These are phyloP conservation scores for Spiromastix sp. DNA, from an alignment of 2,329 filamentous ascomycete genomes.

Conservation along the genomic window DNA sequence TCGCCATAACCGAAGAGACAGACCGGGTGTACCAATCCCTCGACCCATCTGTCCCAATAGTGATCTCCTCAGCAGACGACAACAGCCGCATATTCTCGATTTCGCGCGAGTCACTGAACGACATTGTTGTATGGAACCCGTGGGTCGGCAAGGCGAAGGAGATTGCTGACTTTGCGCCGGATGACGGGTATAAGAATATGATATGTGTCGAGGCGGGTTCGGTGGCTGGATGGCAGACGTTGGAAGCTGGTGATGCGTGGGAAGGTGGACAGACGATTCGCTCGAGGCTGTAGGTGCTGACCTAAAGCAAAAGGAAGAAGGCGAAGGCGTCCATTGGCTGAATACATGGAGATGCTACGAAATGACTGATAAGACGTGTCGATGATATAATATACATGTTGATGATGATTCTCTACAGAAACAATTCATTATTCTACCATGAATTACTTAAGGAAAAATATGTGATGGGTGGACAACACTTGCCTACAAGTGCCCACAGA, in stretches of 20 bases:
- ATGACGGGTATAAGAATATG: conserved; percentile 87
- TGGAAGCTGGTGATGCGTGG: conserved; percentile 68
- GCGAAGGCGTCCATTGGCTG: no score
- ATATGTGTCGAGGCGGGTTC: conserved; percentile 86
- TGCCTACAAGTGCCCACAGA: no score
- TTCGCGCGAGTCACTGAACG: conserved; percentile 70
- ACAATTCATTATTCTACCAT: no score
- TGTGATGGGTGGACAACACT: no score
- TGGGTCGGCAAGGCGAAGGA: conserved; percentile 75
- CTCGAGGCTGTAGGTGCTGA: conserved; percentile 24
- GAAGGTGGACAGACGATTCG: conserved; percentile 53
- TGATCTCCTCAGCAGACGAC: conserved; percentile 41
- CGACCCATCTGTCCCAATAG: conserved; percentile 38
- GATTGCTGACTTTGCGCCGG: conserved; percentile 80
- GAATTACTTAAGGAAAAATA: no score
- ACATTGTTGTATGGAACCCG: conserved; percentile 95
- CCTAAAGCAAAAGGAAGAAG: no score
- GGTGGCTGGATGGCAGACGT: conserved; percentile 68
- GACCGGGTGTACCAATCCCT: conserved; percentile 75
- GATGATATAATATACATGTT: no score
- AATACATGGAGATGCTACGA: no score
- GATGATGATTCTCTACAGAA: no score
- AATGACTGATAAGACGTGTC: no score
- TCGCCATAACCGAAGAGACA: conserved; percentile 67
- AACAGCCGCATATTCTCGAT: conserved; percentile 58